phyloP scores from a whole-genome alignment of 1,139 yeast genomes.

The Taphrina betulina region DNA sequence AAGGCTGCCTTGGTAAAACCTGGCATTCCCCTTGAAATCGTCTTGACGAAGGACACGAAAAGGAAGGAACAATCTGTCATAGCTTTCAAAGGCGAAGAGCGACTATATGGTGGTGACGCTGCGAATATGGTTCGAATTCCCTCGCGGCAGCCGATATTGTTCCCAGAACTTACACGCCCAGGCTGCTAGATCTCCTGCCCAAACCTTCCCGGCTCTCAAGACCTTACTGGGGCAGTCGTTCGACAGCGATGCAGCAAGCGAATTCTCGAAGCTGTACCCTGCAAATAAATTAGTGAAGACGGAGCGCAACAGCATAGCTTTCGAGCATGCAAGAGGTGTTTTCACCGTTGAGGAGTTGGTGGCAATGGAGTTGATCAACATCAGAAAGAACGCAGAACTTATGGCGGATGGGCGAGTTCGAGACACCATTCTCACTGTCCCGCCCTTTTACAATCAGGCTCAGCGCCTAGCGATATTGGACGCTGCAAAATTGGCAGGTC shows the following conservation, averaged over 20 bases:
- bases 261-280: slow-evolving; percentile 57
- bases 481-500: slow-evolving; percentile 69
- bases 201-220: slow-evolving; percentile 67
- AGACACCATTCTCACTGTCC: slow-evolving; percentile 74
- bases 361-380: slow-evolving; percentile 76
- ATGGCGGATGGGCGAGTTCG: slow-evolving; percentile 53
- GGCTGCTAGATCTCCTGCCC: slow-evolving; percentile 64
- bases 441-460: slow-evolving; percentile 64
- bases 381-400: slow-evolving; percentile 61
- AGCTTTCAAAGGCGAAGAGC: slow-evolving; percentile 60
- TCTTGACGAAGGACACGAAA: slow-evolving; percentile 85
- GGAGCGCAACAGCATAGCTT: slow-evolving; percentile 46
- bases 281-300: slow-evolving; percentile 47
- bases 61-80: slow-evolving; percentile 83
- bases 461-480: slow-evolving; percentile 73
- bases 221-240: slow-evolving; percentile 64
- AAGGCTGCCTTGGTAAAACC: slow-evolving; percentile 92
- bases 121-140: slow-evolving; percentile 49
- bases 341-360: slow-evolving; percentile 73
- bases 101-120: slow-evolving; percentile 78
- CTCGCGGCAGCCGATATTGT: background rate
- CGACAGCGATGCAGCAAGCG: slow-evolving; percentile 48
- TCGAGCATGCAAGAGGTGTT: slow-evolving; percentile 53
- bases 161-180: slow-evolving; percentile 20
- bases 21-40: slow-evolving; percentile 80